phyloP scores from a whole-genome alignment of 73 alveolate genomes.

The Paramecium sonneborni region DNA sequence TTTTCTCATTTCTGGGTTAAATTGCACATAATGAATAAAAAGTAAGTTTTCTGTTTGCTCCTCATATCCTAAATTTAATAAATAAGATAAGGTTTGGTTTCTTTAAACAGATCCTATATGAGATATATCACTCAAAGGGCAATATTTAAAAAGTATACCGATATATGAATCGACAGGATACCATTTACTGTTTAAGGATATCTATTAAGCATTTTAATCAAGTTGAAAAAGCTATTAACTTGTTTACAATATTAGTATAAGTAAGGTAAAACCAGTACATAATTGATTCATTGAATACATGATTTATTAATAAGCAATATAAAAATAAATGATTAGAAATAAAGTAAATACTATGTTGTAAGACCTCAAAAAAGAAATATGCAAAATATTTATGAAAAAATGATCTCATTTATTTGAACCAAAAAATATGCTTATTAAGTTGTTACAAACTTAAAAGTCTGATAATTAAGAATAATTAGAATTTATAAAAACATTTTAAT shows the following conservation, averaged over 20 bases:
- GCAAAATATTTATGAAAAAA: too few relatives aligned
- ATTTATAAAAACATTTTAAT: too few relatives aligned
- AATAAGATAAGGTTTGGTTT: background rate
- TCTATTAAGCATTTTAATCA: background rate
- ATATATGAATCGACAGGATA: background rate
- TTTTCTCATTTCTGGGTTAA: background rate
- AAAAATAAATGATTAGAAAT: background rate
- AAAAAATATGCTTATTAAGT: too few relatives aligned
- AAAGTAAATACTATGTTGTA: background rate
- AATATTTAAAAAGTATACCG: background rate
- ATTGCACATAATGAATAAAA: background rate
- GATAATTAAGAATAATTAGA: too few relatives aligned
- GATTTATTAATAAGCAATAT: background rate
- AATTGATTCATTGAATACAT: background rate
- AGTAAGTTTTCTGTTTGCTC: background rate
- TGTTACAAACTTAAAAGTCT: too few relatives aligned
- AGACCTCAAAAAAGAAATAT: too few relatives aligned
- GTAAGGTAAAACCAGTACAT: background rate
- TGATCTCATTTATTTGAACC: too few relatives aligned
- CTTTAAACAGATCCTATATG: background rate
- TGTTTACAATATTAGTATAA: background rate
- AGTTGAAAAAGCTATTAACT: background rate
- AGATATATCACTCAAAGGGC: background rate
- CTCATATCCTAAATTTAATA: background rate
- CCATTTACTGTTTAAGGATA: background rate